These are phyloP conservation scores for Hydnomerulius pinastri DNA, from an alignment of 768 basidiomycete genomes.

Conservation along the genomic window DNA sequence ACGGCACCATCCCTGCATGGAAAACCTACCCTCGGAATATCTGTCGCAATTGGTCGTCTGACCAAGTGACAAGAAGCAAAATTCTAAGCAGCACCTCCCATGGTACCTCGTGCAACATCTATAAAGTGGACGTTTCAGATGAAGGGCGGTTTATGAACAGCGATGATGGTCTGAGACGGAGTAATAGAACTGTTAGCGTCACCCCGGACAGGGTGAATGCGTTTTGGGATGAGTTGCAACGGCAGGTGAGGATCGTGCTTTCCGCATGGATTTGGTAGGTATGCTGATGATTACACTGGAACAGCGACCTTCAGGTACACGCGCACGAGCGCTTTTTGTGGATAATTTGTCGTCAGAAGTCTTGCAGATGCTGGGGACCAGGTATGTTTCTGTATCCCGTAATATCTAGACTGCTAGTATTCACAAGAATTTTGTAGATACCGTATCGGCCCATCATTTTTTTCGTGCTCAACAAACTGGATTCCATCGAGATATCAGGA, in stretches of 20 bases:
- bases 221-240: conserved; percentile 33
- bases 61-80: conserved; percentile 33
- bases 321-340: conserved; percentile 31
- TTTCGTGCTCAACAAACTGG: conserved; percentile 48
- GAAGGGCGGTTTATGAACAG: not conserved
- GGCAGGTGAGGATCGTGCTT: conserved; percentile 33
- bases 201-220: conserved; percentile 14
- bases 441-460: conserved; percentile 40
- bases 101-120: not conserved
- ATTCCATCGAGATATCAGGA: conserved; percentile 62
- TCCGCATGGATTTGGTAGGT: not conserved
- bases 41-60: conserved; percentile 51
- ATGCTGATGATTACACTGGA: not conserved
- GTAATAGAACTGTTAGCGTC: not conserved
- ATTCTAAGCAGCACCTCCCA: conserved; percentile 15
- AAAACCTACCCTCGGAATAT: conserved; percentile 43
- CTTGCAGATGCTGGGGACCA: conserved; percentile 37
- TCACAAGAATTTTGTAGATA: conserved; percentile 21
- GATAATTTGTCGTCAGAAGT: conserved; percentile 30
- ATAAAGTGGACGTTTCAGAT: not conserved
- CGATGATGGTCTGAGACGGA: not conserved
- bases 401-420: not conserved
- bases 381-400: conserved; percentile 14
- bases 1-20: conserved; percentile 21
- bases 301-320: conserved; percentile 17